These are phyloP conservation scores for Nakazawaea populi DNA, from an alignment of 805 yeast species.

Conservation along the genomic window DNA sequence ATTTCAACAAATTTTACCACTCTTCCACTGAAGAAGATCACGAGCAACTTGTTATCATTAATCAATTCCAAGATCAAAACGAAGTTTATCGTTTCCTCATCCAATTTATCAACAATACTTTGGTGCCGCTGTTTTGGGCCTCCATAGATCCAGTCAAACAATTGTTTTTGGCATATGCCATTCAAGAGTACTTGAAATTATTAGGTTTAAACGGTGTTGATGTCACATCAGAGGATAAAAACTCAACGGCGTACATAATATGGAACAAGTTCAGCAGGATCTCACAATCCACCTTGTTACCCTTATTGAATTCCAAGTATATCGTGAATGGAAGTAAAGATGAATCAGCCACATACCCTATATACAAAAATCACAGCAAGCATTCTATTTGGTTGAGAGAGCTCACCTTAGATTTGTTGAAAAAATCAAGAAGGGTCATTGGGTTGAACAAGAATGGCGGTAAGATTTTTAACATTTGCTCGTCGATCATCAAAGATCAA, in stretches of 20 bases:
- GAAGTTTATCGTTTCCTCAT: constrained; percentile 66
- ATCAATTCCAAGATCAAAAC: constrained; percentile 53
- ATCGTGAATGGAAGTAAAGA: constrained; percentile 41
- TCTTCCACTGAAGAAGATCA: constrained; percentile 25
- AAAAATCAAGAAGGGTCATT: constrained; percentile 25
- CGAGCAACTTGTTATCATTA: constrained; percentile 42
- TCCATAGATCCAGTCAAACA: constrained; percentile 85
- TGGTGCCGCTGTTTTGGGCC: constrained; percentile 87
- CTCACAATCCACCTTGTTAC: constrained; percentile 68
- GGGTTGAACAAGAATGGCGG: constrained; percentile 26
- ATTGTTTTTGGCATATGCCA: constrained; percentile 75
- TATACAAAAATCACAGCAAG: constrained; percentile 47
- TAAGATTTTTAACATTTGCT: constrained; percentile 54
- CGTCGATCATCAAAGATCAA: constrained; percentile 61
- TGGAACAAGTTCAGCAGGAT: constrained; percentile 64
- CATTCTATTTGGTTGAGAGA: constrained; percentile 69
- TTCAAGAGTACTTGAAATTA: constrained; percentile 77
- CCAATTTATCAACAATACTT: constrained; percentile 55
- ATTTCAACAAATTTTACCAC: constrained; percentile 45
- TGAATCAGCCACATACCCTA: constrained; percentile 53
- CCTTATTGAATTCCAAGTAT: constrained; percentile 70
- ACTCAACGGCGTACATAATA: constrained; percentile 26
- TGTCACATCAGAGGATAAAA: constrained; percentile 13
- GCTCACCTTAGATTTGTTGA: constrained; percentile 62
- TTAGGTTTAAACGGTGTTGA: constrained; percentile 37